Percentiles rank a stretch among this genome's conserved stretches.
These are phyloP conservation scores for Brassica balearica DNA, from an alignment of 441 rosid species.

Conservation along the genomic window DNA sequence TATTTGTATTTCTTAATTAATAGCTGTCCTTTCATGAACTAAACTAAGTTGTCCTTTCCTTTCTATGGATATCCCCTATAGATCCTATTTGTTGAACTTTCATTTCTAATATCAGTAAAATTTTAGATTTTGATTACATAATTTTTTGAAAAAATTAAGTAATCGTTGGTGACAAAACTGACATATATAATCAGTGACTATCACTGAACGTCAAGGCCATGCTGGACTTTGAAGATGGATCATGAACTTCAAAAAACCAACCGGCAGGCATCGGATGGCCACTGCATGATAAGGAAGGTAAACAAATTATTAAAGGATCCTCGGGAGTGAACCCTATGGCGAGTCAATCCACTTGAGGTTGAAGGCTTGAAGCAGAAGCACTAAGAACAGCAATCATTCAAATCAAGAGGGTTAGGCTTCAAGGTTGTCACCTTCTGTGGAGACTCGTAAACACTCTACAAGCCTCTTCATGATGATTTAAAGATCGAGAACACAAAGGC, in stretches of 20 bases:
- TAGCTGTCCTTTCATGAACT: slow-evolving; percentile 17
- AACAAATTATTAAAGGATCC: neutral
- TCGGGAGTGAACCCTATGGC: too few relatives aligned
- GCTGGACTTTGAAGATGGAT: neutral
- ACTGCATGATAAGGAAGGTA: slow-evolving; percentile 3
- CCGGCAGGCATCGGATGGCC: neutral
- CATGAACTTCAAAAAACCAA: neutral
- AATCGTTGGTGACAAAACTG: neutral
- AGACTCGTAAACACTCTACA: too few relatives aligned
- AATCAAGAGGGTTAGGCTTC: too few relatives aligned
- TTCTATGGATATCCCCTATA: slow-evolving; percentile 1
- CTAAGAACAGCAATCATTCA: too few relatives aligned
- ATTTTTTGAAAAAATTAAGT: neutral
- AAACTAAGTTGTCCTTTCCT: slow-evolving; percentile 15
- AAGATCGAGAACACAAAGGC: too few relatives aligned
- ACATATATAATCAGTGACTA: slow-evolving; percentile 7
- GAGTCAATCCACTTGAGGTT: too few relatives aligned
- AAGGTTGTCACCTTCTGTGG: too few relatives aligned
- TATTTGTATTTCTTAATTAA: neutral
- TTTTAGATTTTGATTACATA: neutral
- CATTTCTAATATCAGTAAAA: neutral
- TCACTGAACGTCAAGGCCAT: slow-evolving; percentile 1
- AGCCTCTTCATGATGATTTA: too few relatives aligned
- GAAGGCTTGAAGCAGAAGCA: too few relatives aligned
- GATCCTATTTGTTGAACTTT: slow-evolving; percentile 1